Percentiles rank a stretch among this genome's conserved stretches.
phyloP scores from a whole-genome alignment of 768 basidiomycete species.

The Boletellus sp. region DNA sequence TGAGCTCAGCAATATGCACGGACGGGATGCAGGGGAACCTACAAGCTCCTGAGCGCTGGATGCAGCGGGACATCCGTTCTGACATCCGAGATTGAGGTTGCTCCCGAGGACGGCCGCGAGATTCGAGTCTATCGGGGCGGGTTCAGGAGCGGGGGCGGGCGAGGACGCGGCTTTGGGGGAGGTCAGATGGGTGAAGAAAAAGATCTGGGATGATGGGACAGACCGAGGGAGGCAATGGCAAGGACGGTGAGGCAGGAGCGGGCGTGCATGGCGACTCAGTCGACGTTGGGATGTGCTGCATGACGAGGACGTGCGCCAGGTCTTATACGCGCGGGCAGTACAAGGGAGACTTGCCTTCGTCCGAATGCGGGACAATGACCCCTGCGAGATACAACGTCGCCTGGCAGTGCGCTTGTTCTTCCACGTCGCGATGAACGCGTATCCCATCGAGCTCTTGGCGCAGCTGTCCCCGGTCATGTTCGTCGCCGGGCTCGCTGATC shows the following conservation, averaged over 20 bases:
- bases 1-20: neutral
- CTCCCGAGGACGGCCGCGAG: slow-evolving; percentile 17
- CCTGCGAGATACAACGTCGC: neutral
- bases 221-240: slow-evolving; percentile 19
- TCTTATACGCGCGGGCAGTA: slow-evolving; percentile 4
- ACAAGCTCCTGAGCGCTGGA: slow-evolving; percentile 22
- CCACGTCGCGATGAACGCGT: slow-evolving; percentile 78
- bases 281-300: neutral
- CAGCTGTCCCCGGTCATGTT: slow-evolving; percentile 94
- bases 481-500: slow-evolving; percentile 30
- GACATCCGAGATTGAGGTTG: slow-evolving; percentile 25
- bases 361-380: neutral
- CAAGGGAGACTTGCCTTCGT: neutral
- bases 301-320: neutral
- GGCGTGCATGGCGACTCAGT: slow-evolving; percentile 15
- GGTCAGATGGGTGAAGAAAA: neutral
- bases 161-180: slow-evolving; percentile 21
- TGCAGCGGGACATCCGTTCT: slow-evolving; percentile 20
- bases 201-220: neutral
- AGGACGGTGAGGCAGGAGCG: slow-evolving; percentile 24
- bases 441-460: slow-evolving; percentile 84
- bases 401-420: neutral
- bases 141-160: slow-evolving; percentile 21
- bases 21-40: neutral
- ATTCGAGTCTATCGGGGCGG: slow-evolving; percentile 22